Percentiles rank a stretch among this genome's conserved stretches.
Conservation (phyloP, 2,329 filamentous ascomycete species). For the Colletotrichum simmondsii region DNA sequence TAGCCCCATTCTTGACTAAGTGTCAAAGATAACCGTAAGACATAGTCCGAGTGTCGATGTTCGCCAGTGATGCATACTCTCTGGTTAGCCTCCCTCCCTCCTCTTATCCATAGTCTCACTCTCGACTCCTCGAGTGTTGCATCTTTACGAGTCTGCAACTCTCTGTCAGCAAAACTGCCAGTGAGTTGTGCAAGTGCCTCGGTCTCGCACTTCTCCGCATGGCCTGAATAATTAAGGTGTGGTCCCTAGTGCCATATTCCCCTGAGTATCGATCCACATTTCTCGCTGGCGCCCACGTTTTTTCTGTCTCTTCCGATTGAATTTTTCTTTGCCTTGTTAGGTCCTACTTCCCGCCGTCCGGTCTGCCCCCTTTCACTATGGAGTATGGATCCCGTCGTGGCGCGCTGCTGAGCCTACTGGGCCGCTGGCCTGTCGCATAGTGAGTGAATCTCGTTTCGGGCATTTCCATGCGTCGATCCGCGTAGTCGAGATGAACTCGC, state of each 20-base stretch:
- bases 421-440: background rate
- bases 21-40: background rate
- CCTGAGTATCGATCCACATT: conserved; percentile 21
- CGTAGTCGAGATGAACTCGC: conserved; percentile 28
- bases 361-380: background rate
- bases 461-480: conserved; percentile 22
- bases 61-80: background rate
- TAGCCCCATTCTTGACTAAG: background rate
- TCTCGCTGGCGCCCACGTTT: conserved; percentile 11
- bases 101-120: no score
- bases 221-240: conserved; percentile 4
- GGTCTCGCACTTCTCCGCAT: background rate
- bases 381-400: background rate
- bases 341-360: background rate
- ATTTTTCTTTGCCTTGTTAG: background rate
- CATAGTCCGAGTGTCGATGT: background rate
- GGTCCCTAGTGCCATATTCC: conserved; percentile 18
- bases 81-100: no score
- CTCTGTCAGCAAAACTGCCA: background rate
- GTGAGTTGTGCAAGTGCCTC: background rate
- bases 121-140: background rate
- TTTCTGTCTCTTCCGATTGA: background rate
- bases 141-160: no score
- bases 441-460: conserved; percentile 10
- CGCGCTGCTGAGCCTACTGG: background rate